Percentiles rank a stretch among this genome's conserved stretches.
phyloP scores from a whole-genome alignment of 768 basidiomycete species.

The Mrakia gelida region DNA sequence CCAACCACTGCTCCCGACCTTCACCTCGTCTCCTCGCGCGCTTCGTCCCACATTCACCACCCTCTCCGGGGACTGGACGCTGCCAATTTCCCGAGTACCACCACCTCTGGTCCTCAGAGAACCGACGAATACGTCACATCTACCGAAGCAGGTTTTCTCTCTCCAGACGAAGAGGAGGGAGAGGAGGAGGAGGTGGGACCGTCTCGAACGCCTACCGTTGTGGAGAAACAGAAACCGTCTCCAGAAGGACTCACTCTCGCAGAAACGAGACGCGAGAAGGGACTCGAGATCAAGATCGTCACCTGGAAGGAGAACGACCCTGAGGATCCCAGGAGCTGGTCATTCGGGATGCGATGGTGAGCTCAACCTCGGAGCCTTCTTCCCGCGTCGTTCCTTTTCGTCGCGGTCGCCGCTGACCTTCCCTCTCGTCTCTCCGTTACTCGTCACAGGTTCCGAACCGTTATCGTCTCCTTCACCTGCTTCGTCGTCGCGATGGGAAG shows the following conservation, averaged over 20 bases:
- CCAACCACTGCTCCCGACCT: background rate
- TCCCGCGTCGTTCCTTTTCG: background rate
- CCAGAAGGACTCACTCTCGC: background rate
- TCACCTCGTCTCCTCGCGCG: background rate
- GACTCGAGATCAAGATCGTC: constrained; percentile 19
- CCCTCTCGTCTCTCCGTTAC: no score
- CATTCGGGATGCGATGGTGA: background rate
- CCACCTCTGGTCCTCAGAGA: background rate
- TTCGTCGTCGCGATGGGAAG: constrained; percentile 36
- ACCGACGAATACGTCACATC: constrained; percentile 14
- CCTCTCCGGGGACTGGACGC: background rate
- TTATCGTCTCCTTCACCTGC: constrained; percentile 34
- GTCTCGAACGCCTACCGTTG: background rate
- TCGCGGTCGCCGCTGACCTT: background rate
- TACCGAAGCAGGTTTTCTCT: background rate
- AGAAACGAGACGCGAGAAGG: background rate
- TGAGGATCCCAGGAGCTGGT: constrained; percentile 11
- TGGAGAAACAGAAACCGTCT: background rate
- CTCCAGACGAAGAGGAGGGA: constrained; percentile 11
- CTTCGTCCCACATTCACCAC: background rate
- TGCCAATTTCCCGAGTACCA: background rate
- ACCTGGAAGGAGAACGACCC: constrained; percentile 9
- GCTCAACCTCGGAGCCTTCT: no score
- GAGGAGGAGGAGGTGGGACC: background rate
- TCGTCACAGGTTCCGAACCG: constrained; percentile 28